phyloP scores from a whole-genome alignment of 2,329 filamentous ascomycete genomes.

The Ceratocystiopsis brevicomis region DNA sequence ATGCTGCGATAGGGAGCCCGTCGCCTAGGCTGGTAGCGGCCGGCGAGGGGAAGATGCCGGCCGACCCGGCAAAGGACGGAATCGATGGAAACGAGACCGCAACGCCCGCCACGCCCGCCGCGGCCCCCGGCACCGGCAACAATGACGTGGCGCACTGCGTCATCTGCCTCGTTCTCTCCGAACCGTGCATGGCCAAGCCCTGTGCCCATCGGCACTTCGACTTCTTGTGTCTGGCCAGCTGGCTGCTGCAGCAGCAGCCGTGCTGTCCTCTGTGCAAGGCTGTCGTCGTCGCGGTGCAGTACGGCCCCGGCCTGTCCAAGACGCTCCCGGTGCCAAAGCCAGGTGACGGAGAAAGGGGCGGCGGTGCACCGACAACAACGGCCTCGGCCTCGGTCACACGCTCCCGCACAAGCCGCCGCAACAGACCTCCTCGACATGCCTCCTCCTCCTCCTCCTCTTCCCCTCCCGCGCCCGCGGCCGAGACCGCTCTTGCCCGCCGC shows the following conservation, averaged over 20 bases:
- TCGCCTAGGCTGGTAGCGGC: no score
- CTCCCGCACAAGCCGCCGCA: not conserved
- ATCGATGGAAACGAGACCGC: not conserved
- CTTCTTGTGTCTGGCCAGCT: conserved; percentile 65
- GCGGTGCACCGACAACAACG: no score
- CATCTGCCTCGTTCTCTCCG: conserved; percentile 66
- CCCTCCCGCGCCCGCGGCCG: conserved; percentile 9
- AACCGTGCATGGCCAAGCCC: conserved; percentile 51
- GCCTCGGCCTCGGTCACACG: not conserved
- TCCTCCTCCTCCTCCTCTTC: conserved; percentile 7
- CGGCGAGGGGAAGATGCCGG: not conserved
- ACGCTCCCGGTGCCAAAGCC: conserved; percentile 29
- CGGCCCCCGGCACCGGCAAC: conserved; percentile 14
- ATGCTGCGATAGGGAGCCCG: no score
- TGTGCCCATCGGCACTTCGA: conserved; percentile 72
- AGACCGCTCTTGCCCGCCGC: conserved; percentile 33
- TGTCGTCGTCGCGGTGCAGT: conserved; percentile 38
- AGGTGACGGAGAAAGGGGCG: no score
- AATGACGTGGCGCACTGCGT: conserved; percentile 39
- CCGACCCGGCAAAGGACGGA: not conserved
- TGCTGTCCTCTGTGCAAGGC: conserved; percentile 65
- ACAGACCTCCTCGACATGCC: not conserved
- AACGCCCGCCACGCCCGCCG: no score
- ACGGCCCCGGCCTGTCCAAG: conserved; percentile 38
- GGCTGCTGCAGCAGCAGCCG: conserved; percentile 49